Base-by-base conservation (phyloP, 352 stramenopile species). In the Phytophthora pluvialis region DNA sequence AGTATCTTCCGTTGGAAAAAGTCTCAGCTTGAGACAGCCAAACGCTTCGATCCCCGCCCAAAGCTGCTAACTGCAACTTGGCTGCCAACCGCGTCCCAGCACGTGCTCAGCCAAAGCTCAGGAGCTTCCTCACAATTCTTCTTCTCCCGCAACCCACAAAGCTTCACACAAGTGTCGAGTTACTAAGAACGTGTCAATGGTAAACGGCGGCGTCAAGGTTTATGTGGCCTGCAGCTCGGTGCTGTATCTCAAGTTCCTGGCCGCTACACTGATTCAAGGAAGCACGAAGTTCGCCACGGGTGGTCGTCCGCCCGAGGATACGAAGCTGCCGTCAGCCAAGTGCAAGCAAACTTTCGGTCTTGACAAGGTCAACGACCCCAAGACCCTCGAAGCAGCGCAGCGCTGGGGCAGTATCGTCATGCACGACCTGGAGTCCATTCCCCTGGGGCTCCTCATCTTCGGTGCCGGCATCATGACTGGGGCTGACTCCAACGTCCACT, bases 361-460 rank as follows among this genome's bases (percentile, higher is more conserved):
- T 35, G 58, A 67, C 44, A 44, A 55, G n/a, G 73, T 51, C 47
- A 57, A 31, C 40, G 65, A 86, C 32, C 51, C 72, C 32, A 68
- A 72, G 18, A 70, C 72, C 18, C 45, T 73, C 10, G 63, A 72
- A 35, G 74, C 70, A 50, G 39, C 36, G 46, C 64, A 72, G 21
- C 80, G 80, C 38, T 89, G 78, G 75, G 63, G 63, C n/a, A 70
- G 66, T 57, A 87, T 90, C 52, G 60, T 88, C 8, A 56, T 58
- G 40, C 90, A 89, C 63, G 81, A 90, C 61, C 60, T 89, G 38
- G 81, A 89, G 63, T 75, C 72, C n/a, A 81, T 91, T 50, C 83
- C 83, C 3, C 49, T 89, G 3, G 78, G 69, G 46, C 75, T 90
- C 16, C 47, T 80, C 28, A 64, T 88, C 25, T 88, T 88, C 39